Conservation (phyloP, 1,284 basidiomycete species). For the Ceratobasidium sp. region DNA sequence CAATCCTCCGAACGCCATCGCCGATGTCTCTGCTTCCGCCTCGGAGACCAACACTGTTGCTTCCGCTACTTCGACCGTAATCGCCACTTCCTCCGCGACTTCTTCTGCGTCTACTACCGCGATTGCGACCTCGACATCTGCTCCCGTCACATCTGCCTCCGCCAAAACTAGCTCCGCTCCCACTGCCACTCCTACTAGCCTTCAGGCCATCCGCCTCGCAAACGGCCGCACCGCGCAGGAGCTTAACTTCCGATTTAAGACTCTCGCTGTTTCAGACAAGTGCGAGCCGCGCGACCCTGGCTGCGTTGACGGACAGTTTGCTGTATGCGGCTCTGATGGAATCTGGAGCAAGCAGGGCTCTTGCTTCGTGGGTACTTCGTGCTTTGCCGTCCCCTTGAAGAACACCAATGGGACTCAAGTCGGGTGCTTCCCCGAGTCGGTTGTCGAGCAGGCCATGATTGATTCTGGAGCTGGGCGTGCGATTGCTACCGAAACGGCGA, state of each 20-base stretch:
- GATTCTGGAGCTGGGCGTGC: constrained; percentile 12
- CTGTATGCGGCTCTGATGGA: constrained; percentile 5
- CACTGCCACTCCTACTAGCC: constrained; percentile 2
- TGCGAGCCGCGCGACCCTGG: constrained; percentile 24
- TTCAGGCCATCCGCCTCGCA: constrained; percentile 10
- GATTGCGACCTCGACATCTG: not conserved
- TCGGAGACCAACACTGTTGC: not conserved
- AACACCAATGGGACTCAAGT: constrained; percentile 29
- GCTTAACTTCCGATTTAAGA: constrained; percentile 13
- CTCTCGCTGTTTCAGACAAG: constrained; percentile 9
- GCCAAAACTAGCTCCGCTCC: constrained; percentile 14
- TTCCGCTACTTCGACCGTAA: constrained; percentile 35
- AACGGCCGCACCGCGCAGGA: constrained; percentile 35
- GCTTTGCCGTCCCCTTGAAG: constrained; percentile 20
- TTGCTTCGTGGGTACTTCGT: constrained; percentile 27
- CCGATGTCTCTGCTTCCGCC: not conserved
- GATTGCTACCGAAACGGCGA: not conserved
- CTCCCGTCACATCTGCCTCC: not conserved
- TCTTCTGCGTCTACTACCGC: not conserved
- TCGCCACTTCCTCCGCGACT: not conserved
- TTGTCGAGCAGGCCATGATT: constrained; percentile 22
- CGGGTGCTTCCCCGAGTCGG: constrained; percentile 20
- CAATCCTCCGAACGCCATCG: constrained; percentile 2
- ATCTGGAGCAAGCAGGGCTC: constrained; percentile 19
- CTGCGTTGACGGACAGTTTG: constrained; percentile 32